Percentiles rank a stretch among this genome's conserved stretches.
phyloP scores from a whole-genome alignment of 352 stramenopile genomes.

The Pythium chondricola region DNA sequence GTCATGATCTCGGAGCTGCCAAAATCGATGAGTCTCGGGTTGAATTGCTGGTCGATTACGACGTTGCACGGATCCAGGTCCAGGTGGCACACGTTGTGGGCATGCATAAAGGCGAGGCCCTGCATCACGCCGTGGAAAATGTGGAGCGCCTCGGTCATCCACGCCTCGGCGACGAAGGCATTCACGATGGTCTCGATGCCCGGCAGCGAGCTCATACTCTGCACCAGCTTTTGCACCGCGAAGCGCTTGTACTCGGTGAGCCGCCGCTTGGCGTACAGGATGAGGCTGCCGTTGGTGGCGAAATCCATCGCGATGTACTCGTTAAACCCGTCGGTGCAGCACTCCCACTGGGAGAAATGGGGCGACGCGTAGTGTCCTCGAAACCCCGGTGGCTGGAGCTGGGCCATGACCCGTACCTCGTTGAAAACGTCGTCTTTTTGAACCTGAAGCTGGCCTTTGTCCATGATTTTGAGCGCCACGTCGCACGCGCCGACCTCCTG shows the following conservation, averaged over 20 bases:
- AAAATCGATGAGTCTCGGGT: constrained; percentile 72
- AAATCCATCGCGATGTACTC: constrained; percentile 81
- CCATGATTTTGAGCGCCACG: constrained; percentile 74
- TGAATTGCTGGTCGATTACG: constrained; percentile 48
- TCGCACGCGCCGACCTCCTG: constrained; percentile 32
- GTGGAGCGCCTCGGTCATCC: constrained; percentile 61
- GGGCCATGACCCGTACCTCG: constrained; percentile 74
- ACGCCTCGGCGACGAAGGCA: constrained; percentile 50
- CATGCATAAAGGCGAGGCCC: constrained; percentile 74
- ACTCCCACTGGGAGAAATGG: constrained; percentile 73
- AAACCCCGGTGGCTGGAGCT: constrained; percentile 64
- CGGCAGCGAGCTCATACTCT: constrained; percentile 37
- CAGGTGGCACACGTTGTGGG: constrained; percentile 69
- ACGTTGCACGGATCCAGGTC: constrained; percentile 80
- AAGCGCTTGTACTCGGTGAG: constrained; percentile 69
- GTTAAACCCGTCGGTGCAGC: constrained; percentile 49
- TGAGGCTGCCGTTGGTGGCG: constrained; percentile 55
- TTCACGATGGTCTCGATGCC: constrained; percentile 52
- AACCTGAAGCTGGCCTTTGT: constrained; percentile 53
- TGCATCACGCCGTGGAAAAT: constrained; percentile 63
- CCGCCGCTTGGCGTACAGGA: constrained; percentile 58
- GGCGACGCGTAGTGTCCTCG: constrained; percentile 44
- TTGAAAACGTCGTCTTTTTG: constrained; percentile 75
- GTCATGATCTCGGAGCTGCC: constrained; percentile 76
- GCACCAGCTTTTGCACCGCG: constrained; percentile 45